phyloP scores from a whole-genome alignment of 768 basidiomycete species.

The Leccinum barrowsii region DNA sequence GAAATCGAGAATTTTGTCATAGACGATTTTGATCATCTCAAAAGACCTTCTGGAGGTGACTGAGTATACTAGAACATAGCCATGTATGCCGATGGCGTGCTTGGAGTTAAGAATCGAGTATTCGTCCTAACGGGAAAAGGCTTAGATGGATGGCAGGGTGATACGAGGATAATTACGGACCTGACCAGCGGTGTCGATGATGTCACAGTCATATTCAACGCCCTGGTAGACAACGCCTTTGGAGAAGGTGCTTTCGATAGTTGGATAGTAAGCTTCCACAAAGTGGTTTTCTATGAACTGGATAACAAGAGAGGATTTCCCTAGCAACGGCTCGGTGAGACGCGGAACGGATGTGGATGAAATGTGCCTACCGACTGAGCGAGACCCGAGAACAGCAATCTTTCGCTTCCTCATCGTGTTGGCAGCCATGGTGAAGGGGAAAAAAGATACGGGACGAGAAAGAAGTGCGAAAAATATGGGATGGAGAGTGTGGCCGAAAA shows the following conservation, averaged over 20 bases:
- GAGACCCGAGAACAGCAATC: constrained; percentile 83
- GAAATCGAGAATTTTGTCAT: constrained; percentile 91
- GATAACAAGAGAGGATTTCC: constrained; percentile 90
- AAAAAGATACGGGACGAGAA: constrained; percentile 7
- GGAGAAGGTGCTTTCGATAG: constrained; percentile 84
- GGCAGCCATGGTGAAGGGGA: constrained; percentile 25
- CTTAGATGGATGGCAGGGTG: constrained; percentile 3
- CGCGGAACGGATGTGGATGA: constrained; percentile 1
- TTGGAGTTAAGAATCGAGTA: constrained; percentile 91
- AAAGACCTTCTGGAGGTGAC: constrained; percentile 87
- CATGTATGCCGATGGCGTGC: constrained; percentile 95
- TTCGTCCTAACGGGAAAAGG: constrained; percentile 58
- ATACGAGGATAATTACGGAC: constrained; percentile 39
- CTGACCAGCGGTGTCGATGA: constrained; percentile 98
- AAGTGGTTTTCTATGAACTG: constrained; percentile 94
- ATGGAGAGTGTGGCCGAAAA: constrained; percentile 15
- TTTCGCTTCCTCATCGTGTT: constrained; percentile 71
- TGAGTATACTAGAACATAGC: constrained; percentile 94
- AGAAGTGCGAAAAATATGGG: constrained; percentile 13
- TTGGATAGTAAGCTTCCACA: constrained; percentile 91
- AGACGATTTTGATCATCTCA: constrained; percentile 90
- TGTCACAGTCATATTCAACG: constrained; percentile 91
- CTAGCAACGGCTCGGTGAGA: constrained; percentile 42
- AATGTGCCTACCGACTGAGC: constrained; percentile 73
- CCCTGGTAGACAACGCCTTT: constrained; percentile 88